Percentiles rank a stretch among this genome's conserved stretches.
These are phyloP conservation scores for Hyaloscypha finlandica DNA, from an alignment of 495 filamentous ascomycete genomes.

Conservation along the genomic window DNA sequence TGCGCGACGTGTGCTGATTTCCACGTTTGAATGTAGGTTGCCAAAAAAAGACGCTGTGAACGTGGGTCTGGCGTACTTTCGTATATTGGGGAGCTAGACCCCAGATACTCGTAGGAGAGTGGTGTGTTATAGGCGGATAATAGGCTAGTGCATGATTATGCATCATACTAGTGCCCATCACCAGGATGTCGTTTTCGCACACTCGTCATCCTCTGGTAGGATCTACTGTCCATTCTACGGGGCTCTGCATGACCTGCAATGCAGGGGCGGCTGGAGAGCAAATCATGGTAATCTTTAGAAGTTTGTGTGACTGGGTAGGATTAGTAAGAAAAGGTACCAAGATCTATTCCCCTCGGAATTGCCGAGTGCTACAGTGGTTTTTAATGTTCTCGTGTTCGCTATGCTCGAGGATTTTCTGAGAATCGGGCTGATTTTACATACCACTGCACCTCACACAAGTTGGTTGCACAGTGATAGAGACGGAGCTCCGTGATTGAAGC, in stretches of 20 bases:
- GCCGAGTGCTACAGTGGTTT: too few relatives aligned
- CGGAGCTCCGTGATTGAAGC: too few relatives aligned
- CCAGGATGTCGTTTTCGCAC: not conserved
- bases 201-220: not conserved
- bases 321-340: too few relatives aligned
- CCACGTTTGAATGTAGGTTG: not conserved
- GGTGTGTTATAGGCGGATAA: not conserved
- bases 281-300: not conserved
- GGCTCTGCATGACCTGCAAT: not conserved
- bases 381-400: too few relatives aligned
- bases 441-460: too few relatives aligned
- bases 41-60: not conserved
- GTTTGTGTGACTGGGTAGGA: not conserved
- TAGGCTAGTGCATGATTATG: not conserved
- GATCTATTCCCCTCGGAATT: too few relatives aligned
- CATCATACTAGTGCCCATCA: not conserved
- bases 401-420: too few relatives aligned
- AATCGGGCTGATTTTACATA: too few relatives aligned
- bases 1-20: not conserved
- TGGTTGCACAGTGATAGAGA: too few relatives aligned
- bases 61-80: not conserved
- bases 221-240: not conserved
- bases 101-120: not conserved
- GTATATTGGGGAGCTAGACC: not conserved
- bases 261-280: not conserved